Conservation (phyloP, 2,329 filamentous ascomycete genomes). For the Trichoderma sp. region DNA sequence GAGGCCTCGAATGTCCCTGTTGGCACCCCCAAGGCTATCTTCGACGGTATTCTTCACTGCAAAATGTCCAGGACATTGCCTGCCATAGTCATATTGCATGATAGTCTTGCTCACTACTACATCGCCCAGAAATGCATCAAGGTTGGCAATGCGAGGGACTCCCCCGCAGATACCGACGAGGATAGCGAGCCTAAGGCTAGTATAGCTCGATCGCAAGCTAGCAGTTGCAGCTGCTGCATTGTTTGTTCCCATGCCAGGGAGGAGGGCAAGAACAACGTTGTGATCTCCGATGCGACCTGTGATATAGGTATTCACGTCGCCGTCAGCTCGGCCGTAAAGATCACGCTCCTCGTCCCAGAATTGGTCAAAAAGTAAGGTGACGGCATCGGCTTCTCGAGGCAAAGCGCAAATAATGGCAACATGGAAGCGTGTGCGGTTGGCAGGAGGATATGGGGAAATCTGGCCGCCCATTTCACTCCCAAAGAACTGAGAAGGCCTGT, state of each 20-base stretch:
- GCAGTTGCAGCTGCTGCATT: constrained; percentile 22
- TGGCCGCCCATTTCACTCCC: no score
- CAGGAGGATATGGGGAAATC: no score
- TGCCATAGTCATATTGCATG: constrained; percentile 37
- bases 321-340: constrained; percentile 31
- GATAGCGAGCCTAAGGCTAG: constrained; percentile 25
- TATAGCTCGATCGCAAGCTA: constrained; percentile 26
- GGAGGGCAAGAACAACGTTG: constrained; percentile 32
- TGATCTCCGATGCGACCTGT: constrained; percentile 29
- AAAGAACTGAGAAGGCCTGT: no score
- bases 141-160: constrained; percentile 22
- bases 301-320: constrained; percentile 36
- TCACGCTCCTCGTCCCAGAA: constrained; percentile 26
- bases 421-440: constrained; percentile 18
- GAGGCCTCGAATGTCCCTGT: constrained; percentile 29
- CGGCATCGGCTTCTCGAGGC: constrained; percentile 28
- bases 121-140: constrained; percentile 33
- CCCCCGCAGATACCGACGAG: constrained; percentile 31
- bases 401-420: constrained; percentile 32
- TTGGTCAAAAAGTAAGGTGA: constrained; percentile 26
- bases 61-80: constrained; percentile 31
- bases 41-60: constrained; percentile 29
- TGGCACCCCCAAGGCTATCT: constrained; percentile 28
- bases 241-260: constrained; percentile 30
- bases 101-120: constrained; percentile 34